phyloP scores from a whole-genome alignment of 352 stramenopile genomes.

The Saprolegnia parasitica region DNA sequence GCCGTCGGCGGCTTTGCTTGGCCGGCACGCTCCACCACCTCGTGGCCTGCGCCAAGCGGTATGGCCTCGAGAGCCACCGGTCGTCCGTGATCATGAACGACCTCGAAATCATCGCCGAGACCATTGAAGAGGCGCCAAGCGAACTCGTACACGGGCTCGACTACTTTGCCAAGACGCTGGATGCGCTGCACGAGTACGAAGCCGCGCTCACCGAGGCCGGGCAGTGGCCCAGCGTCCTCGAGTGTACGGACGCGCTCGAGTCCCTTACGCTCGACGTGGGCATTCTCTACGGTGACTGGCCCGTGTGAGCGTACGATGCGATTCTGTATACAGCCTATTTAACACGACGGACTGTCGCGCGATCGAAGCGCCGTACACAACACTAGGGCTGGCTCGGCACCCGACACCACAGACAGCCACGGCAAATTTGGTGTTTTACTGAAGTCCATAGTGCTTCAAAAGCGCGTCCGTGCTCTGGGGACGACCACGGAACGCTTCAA shows the following conservation, averaged over 20 bases:
- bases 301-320: no score
- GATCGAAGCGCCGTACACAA: no score
- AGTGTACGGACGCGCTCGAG: neutral
- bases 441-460: slow-evolving; percentile 92
- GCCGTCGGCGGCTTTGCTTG: neutral
- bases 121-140: neutral
- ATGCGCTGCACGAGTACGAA: neutral
- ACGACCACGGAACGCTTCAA: slow-evolving; percentile 93
- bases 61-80: neutral
- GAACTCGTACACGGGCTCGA: neutral
- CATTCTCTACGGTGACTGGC: neutral
- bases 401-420: no score
- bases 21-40: neutral
- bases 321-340: no score
- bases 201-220: neutral
- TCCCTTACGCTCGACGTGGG: neutral
- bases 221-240: neutral
- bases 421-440: no score
- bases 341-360: no score
- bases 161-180: neutral
- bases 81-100: no score
- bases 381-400: no score
- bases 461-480: slow-evolving; percentile 92
- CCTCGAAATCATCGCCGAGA: no score
- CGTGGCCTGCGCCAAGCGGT: neutral